These are phyloP conservation scores for Ogataea sp. DNA, from an alignment of 805 yeast genomes.

Conservation along the genomic window DNA sequence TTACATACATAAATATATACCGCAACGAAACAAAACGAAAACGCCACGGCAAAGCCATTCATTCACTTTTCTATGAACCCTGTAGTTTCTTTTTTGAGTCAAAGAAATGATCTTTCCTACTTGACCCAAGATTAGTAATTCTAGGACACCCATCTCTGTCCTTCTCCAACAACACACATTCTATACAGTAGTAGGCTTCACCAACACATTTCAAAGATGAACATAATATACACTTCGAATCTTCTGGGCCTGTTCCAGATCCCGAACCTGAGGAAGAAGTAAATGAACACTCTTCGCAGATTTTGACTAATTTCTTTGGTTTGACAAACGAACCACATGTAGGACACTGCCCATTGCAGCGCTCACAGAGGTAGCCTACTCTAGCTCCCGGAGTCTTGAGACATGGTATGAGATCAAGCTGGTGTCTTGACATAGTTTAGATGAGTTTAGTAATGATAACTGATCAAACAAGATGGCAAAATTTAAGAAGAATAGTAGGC, in stretches of 20 bases:
- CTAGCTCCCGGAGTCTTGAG: slow-evolving; percentile 75
- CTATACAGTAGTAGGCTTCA: slow-evolving; percentile 78
- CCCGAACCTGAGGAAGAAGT: too few relatives aligned
- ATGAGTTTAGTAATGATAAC: too few relatives aligned
- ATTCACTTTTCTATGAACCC: too few relatives aligned
- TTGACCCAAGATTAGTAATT: slow-evolving; percentile 73
- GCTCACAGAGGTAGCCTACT: slow-evolving; percentile 66
- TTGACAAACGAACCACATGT: slow-evolving; percentile 80
- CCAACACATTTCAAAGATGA: slow-evolving; percentile 46
- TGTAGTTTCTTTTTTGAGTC: slow-evolving; percentile 34
- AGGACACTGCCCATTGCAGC: slow-evolving; percentile 90
- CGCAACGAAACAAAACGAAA: too few relatives aligned
- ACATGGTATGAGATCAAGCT: slow-evolving; percentile 76
- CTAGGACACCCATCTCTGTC: slow-evolving; percentile 92
- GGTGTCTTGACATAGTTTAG: slow-evolving; percentile 82
- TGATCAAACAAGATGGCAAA: too few relatives aligned
- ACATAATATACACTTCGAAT: slow-evolving; percentile 72
- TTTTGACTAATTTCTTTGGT: slow-evolving; percentile 55
- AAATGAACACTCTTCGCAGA: slow-evolving; percentile 81
- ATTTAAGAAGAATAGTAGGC: too few relatives aligned
- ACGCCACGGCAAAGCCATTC: too few relatives aligned
- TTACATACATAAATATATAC: background rate
- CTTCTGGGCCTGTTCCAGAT: slow-evolving; percentile 59
- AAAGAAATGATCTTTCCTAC: slow-evolving; percentile 55
- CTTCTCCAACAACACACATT: slow-evolving; percentile 71